Evolutionary conservation across 352 stramenopile genomes (phyloP).

Genomic region (Elongisporangium anandrum): DNA sequence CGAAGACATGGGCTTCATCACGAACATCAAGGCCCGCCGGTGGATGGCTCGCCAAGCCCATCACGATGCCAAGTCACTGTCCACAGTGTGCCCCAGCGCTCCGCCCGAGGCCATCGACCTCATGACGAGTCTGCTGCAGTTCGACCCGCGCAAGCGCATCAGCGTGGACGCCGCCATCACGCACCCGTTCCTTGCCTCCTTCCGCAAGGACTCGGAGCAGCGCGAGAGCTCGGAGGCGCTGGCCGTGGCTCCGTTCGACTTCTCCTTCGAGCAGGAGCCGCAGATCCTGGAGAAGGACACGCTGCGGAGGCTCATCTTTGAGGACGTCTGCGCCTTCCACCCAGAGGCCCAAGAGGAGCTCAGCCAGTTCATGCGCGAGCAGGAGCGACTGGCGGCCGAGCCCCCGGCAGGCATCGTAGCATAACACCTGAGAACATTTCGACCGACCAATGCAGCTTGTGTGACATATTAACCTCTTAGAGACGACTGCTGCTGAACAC

Average conservation of each 20-base stretch:
- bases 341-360: conserved; percentile 62
- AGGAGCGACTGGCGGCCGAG: conserved; percentile 28
- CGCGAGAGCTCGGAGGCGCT: conserved; percentile 21
- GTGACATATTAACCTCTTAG: neutral
- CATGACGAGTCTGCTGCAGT: conserved; percentile 81
- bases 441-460: neutral
- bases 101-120: conserved; percentile 75
- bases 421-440: neutral
- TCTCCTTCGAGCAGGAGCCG: conserved; percentile 75
- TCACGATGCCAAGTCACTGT: conserved; percentile 44
- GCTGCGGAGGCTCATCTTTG: conserved; percentile 78
- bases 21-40: conserved; percentile 77
- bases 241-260: conserved; percentile 58
- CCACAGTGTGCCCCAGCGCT: conserved; percentile 48
- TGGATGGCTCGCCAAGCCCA: conserved; percentile 78
- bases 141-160: conserved; percentile 83
- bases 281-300: conserved; percentile 71
- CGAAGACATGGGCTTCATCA: conserved; percentile 76
- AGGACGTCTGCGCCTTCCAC: conserved; percentile 85
- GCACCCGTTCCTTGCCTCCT: conserved; percentile 75
- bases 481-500: conserved; percentile 23
- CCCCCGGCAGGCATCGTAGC: conserved; percentile 1
- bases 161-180: conserved; percentile 68
- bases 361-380: conserved; percentile 40
- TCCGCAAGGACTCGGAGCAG: conserved; percentile 44